phyloP scores from a whole-genome alignment of 2,329 filamentous ascomycete species.

The Lecanicillium sp. region DNA sequence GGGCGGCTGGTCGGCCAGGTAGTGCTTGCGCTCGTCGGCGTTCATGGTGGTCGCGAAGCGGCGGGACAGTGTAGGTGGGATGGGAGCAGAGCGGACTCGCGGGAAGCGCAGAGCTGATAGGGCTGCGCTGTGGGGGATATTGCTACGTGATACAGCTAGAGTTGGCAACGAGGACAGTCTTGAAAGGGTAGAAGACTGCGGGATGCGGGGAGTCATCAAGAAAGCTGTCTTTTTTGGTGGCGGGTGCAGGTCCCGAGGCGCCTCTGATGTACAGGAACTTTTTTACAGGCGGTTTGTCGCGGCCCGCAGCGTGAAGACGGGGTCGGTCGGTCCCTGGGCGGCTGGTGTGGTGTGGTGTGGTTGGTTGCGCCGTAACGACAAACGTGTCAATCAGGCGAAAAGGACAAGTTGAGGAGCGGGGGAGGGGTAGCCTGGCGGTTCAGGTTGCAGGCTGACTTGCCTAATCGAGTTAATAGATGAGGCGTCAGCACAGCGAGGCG shows the following conservation, averaged over 20 bases:
- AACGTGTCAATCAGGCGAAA: conserved; percentile 2
- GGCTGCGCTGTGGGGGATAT: conserved; percentile 2
- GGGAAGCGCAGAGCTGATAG: conserved; percentile 1
- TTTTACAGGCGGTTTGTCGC: conserved; percentile 4
- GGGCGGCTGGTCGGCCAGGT: conserved; percentile 85
- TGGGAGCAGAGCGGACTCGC: not conserved
- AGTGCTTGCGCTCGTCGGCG: conserved; percentile 59
- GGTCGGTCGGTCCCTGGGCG: not conserved
- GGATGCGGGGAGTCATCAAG: conserved; percentile 26
- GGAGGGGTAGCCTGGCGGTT: conserved; percentile 2
- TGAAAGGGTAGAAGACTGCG: conserved; percentile 25
- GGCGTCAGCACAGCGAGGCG: not conserved
- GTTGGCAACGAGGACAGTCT: conserved; percentile 20
- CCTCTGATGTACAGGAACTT: too few species aligned
- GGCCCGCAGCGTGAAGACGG: conserved; percentile 5
- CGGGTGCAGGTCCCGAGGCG: conserved; percentile 1
- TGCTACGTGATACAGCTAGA: not conserved
- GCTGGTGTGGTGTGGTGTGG: too few species aligned
- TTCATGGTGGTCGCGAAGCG: conserved; percentile 39
- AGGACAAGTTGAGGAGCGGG: conserved; percentile 1
- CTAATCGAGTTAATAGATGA: conserved; percentile 7
- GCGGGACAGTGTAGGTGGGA: conserved; percentile 14
- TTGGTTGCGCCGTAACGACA: too few species aligned
- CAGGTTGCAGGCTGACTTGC: conserved; percentile 2
- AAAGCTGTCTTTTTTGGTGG: conserved; percentile 12